phyloP scores from a whole-genome alignment of 1,284 basidiomycete species.

The Trametes pubescens region DNA sequence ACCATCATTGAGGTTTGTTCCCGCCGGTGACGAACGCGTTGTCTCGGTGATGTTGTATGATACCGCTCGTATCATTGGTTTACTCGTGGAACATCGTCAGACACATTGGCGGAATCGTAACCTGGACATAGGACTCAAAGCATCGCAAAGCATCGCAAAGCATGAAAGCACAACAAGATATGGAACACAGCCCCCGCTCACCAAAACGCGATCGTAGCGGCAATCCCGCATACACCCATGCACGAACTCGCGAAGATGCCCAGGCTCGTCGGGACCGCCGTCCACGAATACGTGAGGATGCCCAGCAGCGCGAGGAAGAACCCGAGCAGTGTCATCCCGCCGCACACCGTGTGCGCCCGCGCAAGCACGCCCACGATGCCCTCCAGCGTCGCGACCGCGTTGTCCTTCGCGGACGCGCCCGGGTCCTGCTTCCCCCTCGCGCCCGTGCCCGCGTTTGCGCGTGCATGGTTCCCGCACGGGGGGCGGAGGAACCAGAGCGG shows the following conservation, averaged over 20 bases:
- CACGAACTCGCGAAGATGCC: conserved; percentile 45
- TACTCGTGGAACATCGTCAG: background rate
- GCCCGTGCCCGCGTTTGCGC: conserved; percentile 5
- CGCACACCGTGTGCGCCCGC: conserved; percentile 44
- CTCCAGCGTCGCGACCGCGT: conserved; percentile 26
- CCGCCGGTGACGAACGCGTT: background rate
- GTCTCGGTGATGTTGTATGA: background rate
- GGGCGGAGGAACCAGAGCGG: conserved; percentile 25
- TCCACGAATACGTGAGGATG: conserved; percentile 47
- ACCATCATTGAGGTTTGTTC: no score
- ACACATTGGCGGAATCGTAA: background rate
- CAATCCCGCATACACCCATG: conserved; percentile 38
- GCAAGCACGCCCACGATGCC: conserved; percentile 44
- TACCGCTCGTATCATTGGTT: background rate
- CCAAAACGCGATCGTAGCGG: conserved; percentile 35
- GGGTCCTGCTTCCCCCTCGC: conserved; percentile 10
- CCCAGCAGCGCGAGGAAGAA: conserved; percentile 47
- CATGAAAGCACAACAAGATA: background rate
- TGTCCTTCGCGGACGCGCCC: conserved; percentile 19
- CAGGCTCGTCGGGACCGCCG: conserved; percentile 39
- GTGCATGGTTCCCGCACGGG: background rate
- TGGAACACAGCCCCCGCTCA: conserved; percentile 17
- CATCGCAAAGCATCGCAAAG: background rate
- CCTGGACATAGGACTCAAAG: background rate
- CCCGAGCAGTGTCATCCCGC: conserved; percentile 42